Evolutionary conservation across 768 basidiomycete species (phyloP).

Genomic region (Phylloporus rhodoxanthus): DNA sequence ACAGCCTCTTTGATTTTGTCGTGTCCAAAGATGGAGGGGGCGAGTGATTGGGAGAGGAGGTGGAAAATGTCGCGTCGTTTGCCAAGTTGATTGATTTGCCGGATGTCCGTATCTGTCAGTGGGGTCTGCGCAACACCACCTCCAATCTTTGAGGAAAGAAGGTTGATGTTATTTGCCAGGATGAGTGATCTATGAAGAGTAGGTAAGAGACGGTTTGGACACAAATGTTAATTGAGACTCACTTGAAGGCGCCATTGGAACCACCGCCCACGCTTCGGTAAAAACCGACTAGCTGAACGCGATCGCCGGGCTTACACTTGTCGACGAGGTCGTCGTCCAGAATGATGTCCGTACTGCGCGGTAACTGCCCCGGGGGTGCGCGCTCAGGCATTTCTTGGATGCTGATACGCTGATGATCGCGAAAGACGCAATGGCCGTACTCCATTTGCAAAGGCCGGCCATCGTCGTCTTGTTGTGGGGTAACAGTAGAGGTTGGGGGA

Average conservation of each 20-base stretch:
- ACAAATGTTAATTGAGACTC: conserved; percentile 19
- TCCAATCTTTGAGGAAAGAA: conserved; percentile 90
- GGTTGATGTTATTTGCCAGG: conserved; percentile 90
- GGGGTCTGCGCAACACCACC: conserved; percentile 92
- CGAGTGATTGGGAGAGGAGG: conserved; percentile 89
- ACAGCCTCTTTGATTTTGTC: conserved; percentile 94
- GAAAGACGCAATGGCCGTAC: conserved; percentile 85
- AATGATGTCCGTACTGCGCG: conserved; percentile 92
- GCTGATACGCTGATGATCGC: conserved; percentile 94
- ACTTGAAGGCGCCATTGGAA: conserved; percentile 92
- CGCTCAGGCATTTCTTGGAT: conserved; percentile 99
- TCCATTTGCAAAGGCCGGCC: conserved; percentile 85
- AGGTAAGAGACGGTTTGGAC: conserved; percentile 9
- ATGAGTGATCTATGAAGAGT: conserved; percentile 67
- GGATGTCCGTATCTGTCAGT: conserved; percentile 90
- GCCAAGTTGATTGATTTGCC: conserved; percentile 88
- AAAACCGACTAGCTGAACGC: conserved; percentile 92
- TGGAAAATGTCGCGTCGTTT: conserved; percentile 83
- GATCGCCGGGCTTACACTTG: conserved; percentile 95
- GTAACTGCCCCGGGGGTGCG: conserved; percentile 94
- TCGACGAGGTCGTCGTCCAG: conserved; percentile 96
- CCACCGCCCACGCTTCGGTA: conserved; percentile 94
- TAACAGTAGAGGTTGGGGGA: conserved; percentile 79
- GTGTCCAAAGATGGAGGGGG: conserved; percentile 95
- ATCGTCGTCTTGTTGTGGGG: conserved; percentile 89